Evolutionary conservation across 441 rosid genomes (phyloP).

Genomic region (Gossypium davidsonii): DNA sequence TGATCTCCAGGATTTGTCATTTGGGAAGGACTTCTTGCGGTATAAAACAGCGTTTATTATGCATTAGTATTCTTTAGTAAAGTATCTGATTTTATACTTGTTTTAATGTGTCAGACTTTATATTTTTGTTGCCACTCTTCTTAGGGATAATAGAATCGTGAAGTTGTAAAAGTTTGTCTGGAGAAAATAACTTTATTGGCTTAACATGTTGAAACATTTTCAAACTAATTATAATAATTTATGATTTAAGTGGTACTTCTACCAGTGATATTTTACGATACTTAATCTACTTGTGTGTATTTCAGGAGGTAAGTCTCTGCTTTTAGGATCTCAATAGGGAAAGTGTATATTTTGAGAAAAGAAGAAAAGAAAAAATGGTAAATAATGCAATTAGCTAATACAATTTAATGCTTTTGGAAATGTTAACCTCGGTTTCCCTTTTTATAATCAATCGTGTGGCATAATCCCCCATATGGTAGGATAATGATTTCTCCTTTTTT

Average conservation of each 20-base stretch:
- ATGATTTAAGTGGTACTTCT: not conserved
- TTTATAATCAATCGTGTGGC: not conserved
- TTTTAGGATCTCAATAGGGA: not conserved
- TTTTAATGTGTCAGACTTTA: not conserved
- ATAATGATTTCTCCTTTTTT: not conserved
- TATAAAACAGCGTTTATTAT: constrained; percentile 26
- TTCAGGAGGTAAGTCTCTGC: not conserved
- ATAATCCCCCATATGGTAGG: not conserved
- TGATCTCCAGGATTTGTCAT: constrained; percentile 48
- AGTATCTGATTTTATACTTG: constrained; percentile 1
- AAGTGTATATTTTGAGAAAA: not conserved
- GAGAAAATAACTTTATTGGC: not conserved
- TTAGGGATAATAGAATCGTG: not conserved
- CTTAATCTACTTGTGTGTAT: not conserved
- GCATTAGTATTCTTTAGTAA: constrained; percentile 7
- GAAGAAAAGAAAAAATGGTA: not conserved
- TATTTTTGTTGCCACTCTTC: not conserved
- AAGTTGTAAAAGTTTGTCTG: not conserved
- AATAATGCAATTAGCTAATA: not conserved
- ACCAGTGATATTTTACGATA: not conserved
- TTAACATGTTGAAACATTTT: not conserved
- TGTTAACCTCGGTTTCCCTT: not conserved
- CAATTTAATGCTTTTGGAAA: not conserved
- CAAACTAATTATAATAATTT: not conserved
- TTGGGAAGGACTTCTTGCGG: constrained; percentile 68